Base-by-base conservation (phyloP, 1,139 yeast species). In the Candida smagusa region DNA sequence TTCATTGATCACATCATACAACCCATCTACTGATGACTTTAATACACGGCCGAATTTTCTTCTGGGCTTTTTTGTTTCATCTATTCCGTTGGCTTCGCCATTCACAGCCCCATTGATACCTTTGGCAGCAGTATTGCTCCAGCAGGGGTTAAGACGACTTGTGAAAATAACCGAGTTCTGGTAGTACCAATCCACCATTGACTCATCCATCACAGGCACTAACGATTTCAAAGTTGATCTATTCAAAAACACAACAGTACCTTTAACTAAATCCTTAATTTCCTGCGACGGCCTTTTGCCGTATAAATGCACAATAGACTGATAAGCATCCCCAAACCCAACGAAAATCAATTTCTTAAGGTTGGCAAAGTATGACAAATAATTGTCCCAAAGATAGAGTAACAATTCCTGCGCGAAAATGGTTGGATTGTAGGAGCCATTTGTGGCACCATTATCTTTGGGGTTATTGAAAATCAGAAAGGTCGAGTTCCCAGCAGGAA, bases 271-370 rank as follows among this genome's bases (percentile, higher is more conserved):
- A n/a, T 69, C 74, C 41, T 77, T 72, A 27, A 82, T 77, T 36
- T 79, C 81, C 36, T 58, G 65, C 3, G 72, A 60, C 4, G 74
- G 68, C 37, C 97, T 72, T 56, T 90, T 95, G 4, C 96, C 96
- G 38, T 85, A 78, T 24, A 92, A 65, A 59, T 90, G 95, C 2
- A 90, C 94, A 31, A 90, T 75, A 1, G 96, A 87, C 37, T 87
- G 82, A 53, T 87, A 86, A 0, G 97, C 81, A 45, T 88, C 95
- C 29, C 98, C 98, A 44, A 85, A 77, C 2, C 97, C 97, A 28
- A 90, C 74, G 54, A 92, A 81, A 0, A 88, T 82, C 35, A 94
- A 59, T 47, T 85, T 85, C 34, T 77, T 69, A 36, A 87, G 77
- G 39, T 78, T 66, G 6, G 68, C 74, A 54, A 87, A 87, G 56